phyloP scores from a whole-genome alignment of 75 land plant species.

The Selaginella moellendorffii region DNA sequence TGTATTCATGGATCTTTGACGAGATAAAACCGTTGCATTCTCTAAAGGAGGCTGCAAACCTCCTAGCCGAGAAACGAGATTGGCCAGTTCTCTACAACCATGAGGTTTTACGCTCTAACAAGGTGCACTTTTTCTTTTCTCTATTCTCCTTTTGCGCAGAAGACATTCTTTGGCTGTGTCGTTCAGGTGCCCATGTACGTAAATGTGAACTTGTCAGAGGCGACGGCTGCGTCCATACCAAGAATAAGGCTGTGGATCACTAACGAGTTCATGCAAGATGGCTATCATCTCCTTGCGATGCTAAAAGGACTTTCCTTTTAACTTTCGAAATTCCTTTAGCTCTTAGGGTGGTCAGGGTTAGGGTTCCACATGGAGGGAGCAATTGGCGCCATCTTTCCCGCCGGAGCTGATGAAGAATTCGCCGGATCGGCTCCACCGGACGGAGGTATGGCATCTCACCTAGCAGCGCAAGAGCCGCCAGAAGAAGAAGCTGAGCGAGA shows the following conservation, averaged over 20 bases:
- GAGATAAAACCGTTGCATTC: constrained; percentile 52
- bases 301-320: too few species aligned
- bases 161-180: background rate
- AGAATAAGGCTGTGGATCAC: constrained; percentile 85
- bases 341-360: too few species aligned
- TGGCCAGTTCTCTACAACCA: constrained; percentile 77
- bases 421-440: too few species aligned
- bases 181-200: constrained; percentile 99
- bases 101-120: constrained; percentile 36
- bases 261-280: constrained; percentile 90
- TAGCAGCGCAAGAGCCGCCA: too few species aligned
- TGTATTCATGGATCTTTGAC: constrained; percentile 98
- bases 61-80: constrained; percentile 65
- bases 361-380: too few species aligned
- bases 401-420: too few species aligned
- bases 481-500: too few species aligned
- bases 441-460: too few species aligned
- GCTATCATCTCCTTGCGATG: too few species aligned
- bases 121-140: constrained; percentile 43
- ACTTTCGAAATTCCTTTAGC: too few species aligned
- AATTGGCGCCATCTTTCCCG: too few species aligned
- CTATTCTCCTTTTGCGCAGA: too few species aligned
- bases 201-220: constrained; percentile 48
- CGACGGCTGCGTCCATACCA: constrained; percentile 58
- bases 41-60: constrained; percentile 78